Percentiles rank a stretch among this genome's conserved stretches.
Conservation (phyloP, 306 rosid species). For the Lathyrus sativus region DNA sequence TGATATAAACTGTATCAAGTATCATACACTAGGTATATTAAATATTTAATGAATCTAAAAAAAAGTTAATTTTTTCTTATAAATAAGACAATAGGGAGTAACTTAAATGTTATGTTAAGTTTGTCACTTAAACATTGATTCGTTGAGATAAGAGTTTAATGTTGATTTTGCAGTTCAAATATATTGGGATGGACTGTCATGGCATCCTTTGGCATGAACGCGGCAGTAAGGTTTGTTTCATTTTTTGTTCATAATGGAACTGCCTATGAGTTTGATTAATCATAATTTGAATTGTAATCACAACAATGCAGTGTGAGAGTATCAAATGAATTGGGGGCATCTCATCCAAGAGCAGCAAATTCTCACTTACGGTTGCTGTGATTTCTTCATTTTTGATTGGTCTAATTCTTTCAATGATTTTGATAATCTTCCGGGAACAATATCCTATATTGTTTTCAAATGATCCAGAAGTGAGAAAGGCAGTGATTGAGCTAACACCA, state of each 20-base stretch:
- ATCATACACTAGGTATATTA: too few relatives aligned
- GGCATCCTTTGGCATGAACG: slow-evolving; percentile 68
- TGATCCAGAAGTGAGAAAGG: slow-evolving; percentile 47
- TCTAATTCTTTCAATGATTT: slow-evolving; percentile 42
- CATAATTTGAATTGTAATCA: neutral
- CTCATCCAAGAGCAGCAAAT: slow-evolving; percentile 84
- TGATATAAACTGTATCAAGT: too few relatives aligned
- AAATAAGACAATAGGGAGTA: too few relatives aligned
- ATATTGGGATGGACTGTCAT: slow-evolving; percentile 69
- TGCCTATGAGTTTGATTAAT: neutral
- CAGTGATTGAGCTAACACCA: slow-evolving; percentile 65
- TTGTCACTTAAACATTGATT: too few relatives aligned
- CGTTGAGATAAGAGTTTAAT: too few relatives aligned
- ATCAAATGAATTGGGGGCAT: slow-evolving; percentile 87
- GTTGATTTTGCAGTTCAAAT: slow-evolving; percentile 58
- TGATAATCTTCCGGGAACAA: slow-evolving; percentile 38
- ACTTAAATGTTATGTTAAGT: too few relatives aligned
- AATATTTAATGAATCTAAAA: too few relatives aligned
- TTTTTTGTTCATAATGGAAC: neutral
- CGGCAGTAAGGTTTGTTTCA: slow-evolving; percentile 63
- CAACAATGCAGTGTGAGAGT: slow-evolving; percentile 70
- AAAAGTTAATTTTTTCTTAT: too few relatives aligned
- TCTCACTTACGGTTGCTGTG: slow-evolving; percentile 70
- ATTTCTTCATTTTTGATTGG: slow-evolving; percentile 48
- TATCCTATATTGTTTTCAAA: slow-evolving; percentile 66